A percentile compares a stretch with the other conserved stretches of the same genome.
Evolutionary conservation across 2,329 filamentous ascomycete genomes (phyloP).

Genomic region (Emmonsiellopsis sp.): DNA sequence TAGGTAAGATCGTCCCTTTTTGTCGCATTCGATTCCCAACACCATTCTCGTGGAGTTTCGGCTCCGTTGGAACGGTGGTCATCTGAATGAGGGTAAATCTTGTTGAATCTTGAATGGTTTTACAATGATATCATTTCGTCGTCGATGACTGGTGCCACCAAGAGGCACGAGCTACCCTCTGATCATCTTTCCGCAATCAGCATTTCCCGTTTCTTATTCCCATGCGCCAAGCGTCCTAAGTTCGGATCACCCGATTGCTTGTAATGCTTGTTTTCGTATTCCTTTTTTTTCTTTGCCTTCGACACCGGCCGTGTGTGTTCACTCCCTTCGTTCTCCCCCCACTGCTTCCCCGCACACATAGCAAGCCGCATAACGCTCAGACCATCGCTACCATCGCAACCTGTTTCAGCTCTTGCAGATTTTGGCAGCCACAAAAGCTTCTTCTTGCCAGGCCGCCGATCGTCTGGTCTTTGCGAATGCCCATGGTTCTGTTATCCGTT

Average conservation of each 20-base stretch:
- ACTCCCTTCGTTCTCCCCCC: not conserved
- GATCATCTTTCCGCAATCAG: not conserved
- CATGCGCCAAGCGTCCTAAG: conserved; percentile 7
- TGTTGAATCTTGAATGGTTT: too few species aligned
- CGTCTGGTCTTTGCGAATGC: too few species aligned
- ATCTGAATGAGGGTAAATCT: not conserved
- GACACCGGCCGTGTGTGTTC: not conserved
- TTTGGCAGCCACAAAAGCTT: not conserved
- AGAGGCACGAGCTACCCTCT: not conserved
- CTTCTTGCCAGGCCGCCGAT: not conserved
- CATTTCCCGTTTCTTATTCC: not conserved
- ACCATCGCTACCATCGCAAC: too few species aligned
- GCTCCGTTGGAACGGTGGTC: not conserved
- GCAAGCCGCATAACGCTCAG: not conserved
- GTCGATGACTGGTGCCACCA: not conserved
- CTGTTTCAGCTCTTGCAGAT: too few species aligned
- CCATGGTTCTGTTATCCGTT: not conserved
- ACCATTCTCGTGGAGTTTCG: not conserved
- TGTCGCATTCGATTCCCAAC: not conserved
- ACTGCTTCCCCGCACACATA: not conserved
- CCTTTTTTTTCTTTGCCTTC: not conserved
- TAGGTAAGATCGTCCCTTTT: conserved; percentile 37
- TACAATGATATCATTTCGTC: not conserved
- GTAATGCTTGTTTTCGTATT: conserved; percentile 13
- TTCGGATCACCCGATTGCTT: conserved; percentile 5